Evolutionary conservation across 163 green algal genomes (phyloP).

Genomic region (Scenedesmus sp.): DNA sequence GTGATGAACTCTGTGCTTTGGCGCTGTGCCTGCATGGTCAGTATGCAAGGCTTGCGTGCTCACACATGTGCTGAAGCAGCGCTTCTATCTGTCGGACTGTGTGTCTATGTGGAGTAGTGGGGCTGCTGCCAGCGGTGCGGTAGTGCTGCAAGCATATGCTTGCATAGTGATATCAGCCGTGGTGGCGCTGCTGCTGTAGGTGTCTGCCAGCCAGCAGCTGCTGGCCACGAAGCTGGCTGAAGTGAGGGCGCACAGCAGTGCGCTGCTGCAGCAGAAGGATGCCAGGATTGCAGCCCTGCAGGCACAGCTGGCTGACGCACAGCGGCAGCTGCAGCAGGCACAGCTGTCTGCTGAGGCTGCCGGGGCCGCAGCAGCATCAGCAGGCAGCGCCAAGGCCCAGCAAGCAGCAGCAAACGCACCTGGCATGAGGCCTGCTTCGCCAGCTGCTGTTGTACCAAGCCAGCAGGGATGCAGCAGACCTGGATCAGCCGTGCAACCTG

Average conservation of each 20-base stretch:
- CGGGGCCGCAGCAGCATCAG: neutral
- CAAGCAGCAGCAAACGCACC: neutral
- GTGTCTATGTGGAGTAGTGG: no score
- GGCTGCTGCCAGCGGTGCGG: neutral
- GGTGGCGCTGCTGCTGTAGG: neutral
- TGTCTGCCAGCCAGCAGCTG: slow-evolving; percentile 2
- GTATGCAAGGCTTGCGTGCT: no score
- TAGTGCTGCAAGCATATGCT: neutral
- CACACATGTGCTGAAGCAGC: no score
- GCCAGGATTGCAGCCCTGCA: neutral
- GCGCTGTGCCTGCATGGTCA: neutral
- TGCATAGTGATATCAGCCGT: neutral
- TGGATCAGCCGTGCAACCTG: neutral
- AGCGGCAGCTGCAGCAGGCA: slow-evolving; percentile 11
- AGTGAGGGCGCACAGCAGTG: neutral
- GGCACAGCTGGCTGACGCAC: neutral
- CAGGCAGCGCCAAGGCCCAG: neutral
- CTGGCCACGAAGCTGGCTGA: neutral
- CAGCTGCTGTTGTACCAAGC: neutral
- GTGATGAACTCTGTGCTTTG: neutral
- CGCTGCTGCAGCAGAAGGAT: slow-evolving; percentile 7
- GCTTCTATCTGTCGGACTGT: no score
- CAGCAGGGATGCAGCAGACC: neutral
- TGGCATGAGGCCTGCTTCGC: neutral
- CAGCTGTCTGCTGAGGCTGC: slow-evolving; percentile 1